phyloP scores from a whole-genome alignment of 805 yeast species.

The Tanozyma kutaoensis region DNA sequence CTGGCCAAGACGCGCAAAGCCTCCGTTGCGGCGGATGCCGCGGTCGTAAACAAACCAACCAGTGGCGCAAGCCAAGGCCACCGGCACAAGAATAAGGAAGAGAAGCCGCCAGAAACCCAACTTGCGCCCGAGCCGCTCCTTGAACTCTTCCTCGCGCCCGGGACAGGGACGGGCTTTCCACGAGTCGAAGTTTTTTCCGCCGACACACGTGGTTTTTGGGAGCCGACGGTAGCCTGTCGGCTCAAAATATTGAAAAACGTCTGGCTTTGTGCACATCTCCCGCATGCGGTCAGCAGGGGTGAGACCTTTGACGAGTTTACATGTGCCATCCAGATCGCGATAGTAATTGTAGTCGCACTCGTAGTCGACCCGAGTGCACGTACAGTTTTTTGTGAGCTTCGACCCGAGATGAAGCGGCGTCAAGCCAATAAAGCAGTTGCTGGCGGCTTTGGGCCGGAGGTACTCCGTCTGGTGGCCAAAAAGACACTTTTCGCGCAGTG shows the following conservation, averaged over 20 bases:
- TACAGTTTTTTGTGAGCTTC: conserved; percentile 50
- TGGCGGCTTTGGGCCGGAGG: conserved; percentile 27
- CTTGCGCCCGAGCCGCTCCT: conserved; percentile 36
- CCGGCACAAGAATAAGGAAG: conserved; percentile 42
- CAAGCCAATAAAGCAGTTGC: conserved; percentile 60
- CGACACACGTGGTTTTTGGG: conserved; percentile 75
- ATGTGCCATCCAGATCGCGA: conserved; percentile 65
- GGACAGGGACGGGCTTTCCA: conserved; percentile 70
- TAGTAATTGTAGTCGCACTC: conserved; percentile 89
- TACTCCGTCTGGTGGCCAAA: conserved; percentile 30
- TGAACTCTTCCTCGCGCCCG: conserved; percentile 61
- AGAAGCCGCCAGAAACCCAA: conserved; percentile 38
- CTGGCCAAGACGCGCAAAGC: conserved; percentile 68
- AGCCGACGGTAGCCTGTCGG: conserved; percentile 89
- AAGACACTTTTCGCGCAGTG: conserved; percentile 21
- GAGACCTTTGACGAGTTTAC: conserved; percentile 69
- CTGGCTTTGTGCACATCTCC: conserved; percentile 42
- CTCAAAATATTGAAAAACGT: conserved; percentile 58
- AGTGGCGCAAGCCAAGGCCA: conserved; percentile 38
- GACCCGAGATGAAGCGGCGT: conserved; percentile 45
- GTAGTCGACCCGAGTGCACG: conserved; percentile 75
- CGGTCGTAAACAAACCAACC: conserved; percentile 63
- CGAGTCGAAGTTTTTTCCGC: conserved; percentile 62
- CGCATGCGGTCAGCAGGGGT: conserved; percentile 48
- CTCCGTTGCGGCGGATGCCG: conserved; percentile 71